phyloP scores from a whole-genome alignment of 352 stramenopile genomes.

The Pythium coloratum region DNA sequence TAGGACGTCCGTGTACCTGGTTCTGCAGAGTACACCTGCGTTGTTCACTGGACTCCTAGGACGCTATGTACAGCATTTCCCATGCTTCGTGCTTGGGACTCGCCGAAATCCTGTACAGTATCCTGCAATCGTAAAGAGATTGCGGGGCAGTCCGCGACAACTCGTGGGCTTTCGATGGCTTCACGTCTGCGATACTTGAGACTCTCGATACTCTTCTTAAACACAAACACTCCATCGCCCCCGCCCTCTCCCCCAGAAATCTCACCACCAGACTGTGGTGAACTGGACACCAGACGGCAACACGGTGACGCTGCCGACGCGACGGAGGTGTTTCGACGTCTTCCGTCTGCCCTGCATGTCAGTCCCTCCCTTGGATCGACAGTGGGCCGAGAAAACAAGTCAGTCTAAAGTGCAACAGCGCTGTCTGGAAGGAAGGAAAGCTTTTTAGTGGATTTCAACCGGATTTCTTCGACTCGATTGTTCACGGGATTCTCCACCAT shows the following conservation, averaged over 20 bases:
- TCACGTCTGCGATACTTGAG: no score
- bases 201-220: neutral
- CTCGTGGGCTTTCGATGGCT: neutral
- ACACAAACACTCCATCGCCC: neutral
- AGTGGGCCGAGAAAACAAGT: neutral
- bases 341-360: neutral
- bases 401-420: neutral
- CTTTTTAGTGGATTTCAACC: neutral
- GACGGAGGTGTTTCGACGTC: slow-evolving; percentile 4
- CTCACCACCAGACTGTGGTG: neutral
- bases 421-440: neutral
- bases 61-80: no score
- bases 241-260: slow-evolving; percentile 1
- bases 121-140: no score
- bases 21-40: no score
- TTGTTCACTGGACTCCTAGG: no score
- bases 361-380: neutral
- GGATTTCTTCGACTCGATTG: neutral
- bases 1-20: no score
- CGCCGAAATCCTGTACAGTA: no score
- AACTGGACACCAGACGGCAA: neutral
- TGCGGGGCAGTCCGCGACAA: neutral
- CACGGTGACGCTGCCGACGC: slow-evolving; percentile 8
- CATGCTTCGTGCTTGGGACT: no score
- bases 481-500: neutral